Evolutionary conservation across 805 yeast genomes (phyloP), one percentile per base, ranked within the genome.

Genomic region (Kuraishia capsulata): DNA sequence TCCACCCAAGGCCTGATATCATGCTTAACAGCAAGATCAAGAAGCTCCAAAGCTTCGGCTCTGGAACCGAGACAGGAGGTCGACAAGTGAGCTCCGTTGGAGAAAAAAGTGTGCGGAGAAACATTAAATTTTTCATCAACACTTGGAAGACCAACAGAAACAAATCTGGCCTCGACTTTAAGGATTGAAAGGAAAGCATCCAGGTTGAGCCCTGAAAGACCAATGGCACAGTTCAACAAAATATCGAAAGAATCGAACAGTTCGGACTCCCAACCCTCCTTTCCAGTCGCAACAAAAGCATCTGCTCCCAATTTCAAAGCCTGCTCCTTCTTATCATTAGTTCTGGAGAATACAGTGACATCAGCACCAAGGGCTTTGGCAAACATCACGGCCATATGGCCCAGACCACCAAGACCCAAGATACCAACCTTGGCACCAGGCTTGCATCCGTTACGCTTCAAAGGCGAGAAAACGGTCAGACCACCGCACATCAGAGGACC

Each of bases 401-500:
- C 73, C 47, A 67, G 57, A 16, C 73, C 73, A 41, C 73, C 73
- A 39, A 67, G 54, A 40, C 73, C 73, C 30, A 67, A 50, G 42
- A 67, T 59, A 40, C 66, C 69, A 39, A 64, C 60, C 39, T 56
- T 59, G 45, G 51, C 53, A 21, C 55, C 57, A 40, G 62, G 61
- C 30, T 39, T 46, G 42, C 53, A 53, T 19, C 64, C 65, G 42
- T 61, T 61, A 56, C 73, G 62, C 24, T 57, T 61, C 40, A 71
- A 51, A 23, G 76, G 76, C 9, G 75, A 68, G 52, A 56, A 71
- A 10, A 65, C 71, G 4, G 76, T 71, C 42, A 69, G 54, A 37
- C 76, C 76, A 25, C 71, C 76, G 53, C 76, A 69, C 57, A 71
- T 59, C 56, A 70, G 52, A 5, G 76, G 73, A 5, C 72, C 74